These are phyloP conservation scores for Ustilago vetiveriae DNA, from an alignment of 1,284 basidiomycete species.

Conservation along the genomic window DNA sequence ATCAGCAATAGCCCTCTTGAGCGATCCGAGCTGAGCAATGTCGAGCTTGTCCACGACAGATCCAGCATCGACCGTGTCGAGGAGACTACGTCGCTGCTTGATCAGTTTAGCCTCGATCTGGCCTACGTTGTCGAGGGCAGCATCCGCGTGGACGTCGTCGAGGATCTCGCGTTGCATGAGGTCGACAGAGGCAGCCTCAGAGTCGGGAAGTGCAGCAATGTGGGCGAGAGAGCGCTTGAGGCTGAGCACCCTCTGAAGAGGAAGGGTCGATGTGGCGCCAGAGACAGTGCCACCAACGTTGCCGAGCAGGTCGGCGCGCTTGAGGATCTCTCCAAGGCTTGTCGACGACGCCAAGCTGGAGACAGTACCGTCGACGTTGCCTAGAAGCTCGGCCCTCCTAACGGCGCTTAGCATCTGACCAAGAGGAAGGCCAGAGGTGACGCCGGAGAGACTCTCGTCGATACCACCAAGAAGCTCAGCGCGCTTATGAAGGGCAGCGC, in stretches of 20 bases:
- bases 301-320: conserved; percentile 19
- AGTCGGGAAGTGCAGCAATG: conserved; percentile 18
- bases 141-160: neutral
- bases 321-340: conserved; percentile 7
- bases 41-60: conserved; percentile 1
- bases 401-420: no score
- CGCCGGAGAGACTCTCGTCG: conserved; percentile 5
- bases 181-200: conserved; percentile 9
- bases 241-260: neutral
- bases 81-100: neutral
- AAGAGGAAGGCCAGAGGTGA: no score
- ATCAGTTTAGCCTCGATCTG: neutral
- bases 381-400: conserved; percentile 24
- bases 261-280: neutral
- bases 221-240: conserved; percentile 28
- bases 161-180: conserved; percentile 2
- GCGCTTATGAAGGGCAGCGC: conserved; percentile 10
- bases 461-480: conserved; percentile 13
- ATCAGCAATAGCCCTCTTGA: conserved; percentile 16
- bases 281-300: conserved; percentile 6
- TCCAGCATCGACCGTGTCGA: neutral
- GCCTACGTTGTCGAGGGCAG: conserved; percentile 1
- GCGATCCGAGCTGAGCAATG: conserved; percentile 4
- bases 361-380: conserved; percentile 4
- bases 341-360: neutral